These are phyloP conservation scores for Arthrobotrys pseudoclavata DNA, from an alignment of 2,329 filamentous ascomycete species.

Conservation along the genomic window DNA sequence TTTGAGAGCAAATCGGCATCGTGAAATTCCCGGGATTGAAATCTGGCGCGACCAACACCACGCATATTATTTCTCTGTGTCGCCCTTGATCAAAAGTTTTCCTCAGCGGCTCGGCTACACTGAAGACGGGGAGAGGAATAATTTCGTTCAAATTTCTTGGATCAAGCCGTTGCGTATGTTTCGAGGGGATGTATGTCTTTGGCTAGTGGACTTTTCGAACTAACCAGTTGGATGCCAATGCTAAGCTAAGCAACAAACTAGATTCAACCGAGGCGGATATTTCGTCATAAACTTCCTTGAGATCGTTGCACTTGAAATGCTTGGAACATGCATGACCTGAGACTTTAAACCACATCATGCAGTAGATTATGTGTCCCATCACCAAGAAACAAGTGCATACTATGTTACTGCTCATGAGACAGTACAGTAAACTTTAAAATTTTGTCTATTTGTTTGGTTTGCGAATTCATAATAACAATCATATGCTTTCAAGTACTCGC, in stretches of 20 bases:
- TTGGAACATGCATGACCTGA: conserved; percentile 34
- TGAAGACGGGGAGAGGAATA: neutral
- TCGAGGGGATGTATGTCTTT: neutral
- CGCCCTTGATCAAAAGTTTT: neutral
- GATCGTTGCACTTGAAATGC: conserved; percentile 2
- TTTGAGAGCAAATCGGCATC: conserved; percentile 40
- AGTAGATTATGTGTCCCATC: conserved; percentile 15
- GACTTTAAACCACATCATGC: conserved; percentile 20
- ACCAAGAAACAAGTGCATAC: neutral
- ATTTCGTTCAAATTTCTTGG: neutral
- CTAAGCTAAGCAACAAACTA: conserved; percentile 7
- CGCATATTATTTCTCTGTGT: neutral
- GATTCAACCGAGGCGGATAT: conserved; percentile 23
- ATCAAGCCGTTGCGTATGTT: neutral
- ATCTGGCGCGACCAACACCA: conserved; percentile 8
- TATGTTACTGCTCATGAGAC: neutral
- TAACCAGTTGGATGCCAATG: conserved; percentile 9
- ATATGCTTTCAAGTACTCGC: neutral
- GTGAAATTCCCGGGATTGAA: conserved; percentile 34
- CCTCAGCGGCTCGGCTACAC: neutral
- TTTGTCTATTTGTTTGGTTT: neutral
- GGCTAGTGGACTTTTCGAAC: neutral
- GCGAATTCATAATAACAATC: neutral
- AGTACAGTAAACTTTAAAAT: neutral
- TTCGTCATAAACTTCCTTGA: conserved; percentile 32